Conservation (phyloP, 176 grass and related monocot genomes). For the Raddia guianensis region DNA sequence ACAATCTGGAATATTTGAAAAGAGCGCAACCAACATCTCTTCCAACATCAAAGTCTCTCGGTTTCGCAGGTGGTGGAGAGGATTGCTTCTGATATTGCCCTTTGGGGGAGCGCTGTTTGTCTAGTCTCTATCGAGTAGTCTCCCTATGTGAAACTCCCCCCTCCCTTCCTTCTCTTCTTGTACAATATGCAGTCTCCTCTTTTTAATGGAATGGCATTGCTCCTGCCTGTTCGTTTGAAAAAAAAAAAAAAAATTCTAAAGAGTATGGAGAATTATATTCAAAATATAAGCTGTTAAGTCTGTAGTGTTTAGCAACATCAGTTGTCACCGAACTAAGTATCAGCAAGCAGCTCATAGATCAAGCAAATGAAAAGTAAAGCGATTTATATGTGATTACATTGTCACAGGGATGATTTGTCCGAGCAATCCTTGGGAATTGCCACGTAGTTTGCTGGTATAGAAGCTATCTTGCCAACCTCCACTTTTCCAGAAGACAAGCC, state of each 20-base stretch:
- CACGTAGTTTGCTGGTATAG: conserved; percentile 69
- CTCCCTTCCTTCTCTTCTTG: too few species aligned
- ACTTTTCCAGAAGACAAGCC: conserved; percentile 58
- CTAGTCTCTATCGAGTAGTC: too few species aligned
- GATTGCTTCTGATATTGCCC: too few species aligned
- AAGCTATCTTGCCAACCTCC: conserved; percentile 40
- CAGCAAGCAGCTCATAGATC: conserved; percentile 43
- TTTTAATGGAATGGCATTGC: too few species aligned
- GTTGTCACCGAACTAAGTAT: conserved; percentile 27
- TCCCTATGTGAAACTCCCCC: too few species aligned
- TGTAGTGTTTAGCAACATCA: neutral
- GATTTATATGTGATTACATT: conserved; percentile 23
- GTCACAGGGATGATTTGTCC: conserved; percentile 45
- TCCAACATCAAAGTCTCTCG: too few species aligned
- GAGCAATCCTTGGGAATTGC: conserved; percentile 69
- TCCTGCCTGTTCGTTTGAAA: too few species aligned
- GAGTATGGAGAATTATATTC: neutral
- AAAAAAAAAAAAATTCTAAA: neutral
- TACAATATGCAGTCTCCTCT: too few species aligned
- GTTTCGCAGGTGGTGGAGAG: too few species aligned
- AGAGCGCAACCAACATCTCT: too few species aligned
- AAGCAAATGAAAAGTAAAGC: conserved; percentile 26
- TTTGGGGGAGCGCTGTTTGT: too few species aligned
- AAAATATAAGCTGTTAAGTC: neutral
- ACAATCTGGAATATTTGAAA: too few species aligned